Percentiles rank a stretch among this genome's conserved stretches.
phyloP scores from a whole-genome alignment of 768 basidiomycete genomes.

The Dioszegia hungarica region DNA sequence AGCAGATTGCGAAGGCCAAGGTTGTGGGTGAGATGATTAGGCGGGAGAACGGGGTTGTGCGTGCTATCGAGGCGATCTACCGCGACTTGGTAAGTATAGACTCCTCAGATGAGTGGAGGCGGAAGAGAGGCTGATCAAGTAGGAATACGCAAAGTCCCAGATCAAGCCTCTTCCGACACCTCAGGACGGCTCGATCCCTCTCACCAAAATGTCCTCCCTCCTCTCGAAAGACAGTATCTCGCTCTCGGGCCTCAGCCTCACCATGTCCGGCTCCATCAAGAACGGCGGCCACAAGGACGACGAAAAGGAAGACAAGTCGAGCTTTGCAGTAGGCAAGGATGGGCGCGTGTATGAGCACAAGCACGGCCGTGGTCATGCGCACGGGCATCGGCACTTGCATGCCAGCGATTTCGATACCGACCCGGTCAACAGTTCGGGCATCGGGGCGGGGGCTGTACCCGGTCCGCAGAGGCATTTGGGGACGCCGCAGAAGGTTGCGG shows the following conservation, averaged over 20 bases:
- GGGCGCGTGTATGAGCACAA: not conserved
- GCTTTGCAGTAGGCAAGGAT: not conserved
- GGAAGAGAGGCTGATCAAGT: not conserved
- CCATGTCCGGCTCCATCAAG: not conserved
- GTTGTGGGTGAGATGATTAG: conserved; percentile 81
- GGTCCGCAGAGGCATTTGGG: no score
- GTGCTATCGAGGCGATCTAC: conserved; percentile 91
- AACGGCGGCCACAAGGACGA: not conserved
- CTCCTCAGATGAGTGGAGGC: not conserved
- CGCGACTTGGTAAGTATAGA: conserved; percentile 62
- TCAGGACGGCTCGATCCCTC: conserved; percentile 16
- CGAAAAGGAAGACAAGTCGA: not conserved
- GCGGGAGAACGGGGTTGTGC: conserved; percentile 84
- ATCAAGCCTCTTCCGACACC: conserved; percentile 57
- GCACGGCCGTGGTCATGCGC: no score
- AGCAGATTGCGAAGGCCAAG: conserved; percentile 80
- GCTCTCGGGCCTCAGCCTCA: not conserved
- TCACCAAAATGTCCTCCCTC: conserved; percentile 17
- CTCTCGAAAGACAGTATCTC: conserved; percentile 6
- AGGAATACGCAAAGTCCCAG: conserved; percentile 81
- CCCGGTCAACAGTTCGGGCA: no score
- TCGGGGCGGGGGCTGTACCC: no score
- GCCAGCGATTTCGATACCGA: no score
- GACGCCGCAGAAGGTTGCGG: no score
- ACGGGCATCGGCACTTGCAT: no score